Percentiles rank a stretch among this genome's conserved stretches.
Evolutionary conservation across 2,329 filamentous ascomycete species (phyloP).

Genomic region (Scortechinia acanthostroma): DNA sequence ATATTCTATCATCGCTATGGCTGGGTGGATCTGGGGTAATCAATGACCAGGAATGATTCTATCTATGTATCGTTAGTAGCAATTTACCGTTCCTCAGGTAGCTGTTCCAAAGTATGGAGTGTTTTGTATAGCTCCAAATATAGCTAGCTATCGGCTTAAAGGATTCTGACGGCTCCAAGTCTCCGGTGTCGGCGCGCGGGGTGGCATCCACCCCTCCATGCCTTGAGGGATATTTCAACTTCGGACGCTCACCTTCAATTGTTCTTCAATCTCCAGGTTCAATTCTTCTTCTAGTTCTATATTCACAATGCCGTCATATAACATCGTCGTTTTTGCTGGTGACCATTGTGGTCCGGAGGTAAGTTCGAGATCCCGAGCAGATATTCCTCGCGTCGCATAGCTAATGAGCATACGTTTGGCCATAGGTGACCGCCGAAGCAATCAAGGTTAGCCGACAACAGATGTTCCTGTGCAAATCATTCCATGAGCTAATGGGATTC

Average conservation of each 20-base stretch:
- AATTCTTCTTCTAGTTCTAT: background rate
- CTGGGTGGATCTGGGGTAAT: too few relatives aligned
- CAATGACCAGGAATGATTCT: background rate
- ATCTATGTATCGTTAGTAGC: background rate
- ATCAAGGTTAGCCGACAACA: conserved; percentile 72
- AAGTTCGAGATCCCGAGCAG: conserved; percentile 15
- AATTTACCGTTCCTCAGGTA: background rate
- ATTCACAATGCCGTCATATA: conserved; percentile 57
- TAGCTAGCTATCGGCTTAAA: too few relatives aligned
- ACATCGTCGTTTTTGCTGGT: conserved; percentile 75
- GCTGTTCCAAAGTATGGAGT: too few relatives aligned
- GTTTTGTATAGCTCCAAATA: too few relatives aligned
- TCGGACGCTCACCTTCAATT: background rate
- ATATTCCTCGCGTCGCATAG: conserved; percentile 3
- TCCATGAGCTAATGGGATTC: too few relatives aligned
- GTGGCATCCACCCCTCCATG: background rate
- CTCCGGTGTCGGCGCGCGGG: background rate
- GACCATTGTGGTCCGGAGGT: conserved; percentile 86
- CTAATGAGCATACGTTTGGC: conserved; percentile 10
- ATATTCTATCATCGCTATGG: too few relatives aligned
- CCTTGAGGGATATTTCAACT: too few relatives aligned
- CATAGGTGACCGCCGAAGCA: conserved; percentile 73
- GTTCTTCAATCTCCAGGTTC: background rate
- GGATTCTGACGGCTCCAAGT: background rate
- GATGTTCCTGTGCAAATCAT: too few relatives aligned